phyloP scores from a whole-genome alignment of 139 green algal species.

The Nannochloris sp. region DNA sequence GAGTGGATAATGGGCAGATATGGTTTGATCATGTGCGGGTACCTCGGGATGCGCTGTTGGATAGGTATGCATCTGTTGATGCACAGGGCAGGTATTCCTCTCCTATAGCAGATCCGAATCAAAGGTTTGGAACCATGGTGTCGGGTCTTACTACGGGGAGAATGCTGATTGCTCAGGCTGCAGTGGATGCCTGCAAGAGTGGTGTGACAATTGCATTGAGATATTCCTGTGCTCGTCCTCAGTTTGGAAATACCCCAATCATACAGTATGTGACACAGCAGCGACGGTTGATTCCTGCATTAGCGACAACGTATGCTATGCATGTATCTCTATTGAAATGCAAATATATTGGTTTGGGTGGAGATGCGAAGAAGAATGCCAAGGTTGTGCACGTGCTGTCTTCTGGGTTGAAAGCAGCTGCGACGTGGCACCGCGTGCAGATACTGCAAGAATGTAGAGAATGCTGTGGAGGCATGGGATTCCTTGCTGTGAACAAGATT shows the following conservation, averaged over 20 bases:
- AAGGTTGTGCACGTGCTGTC: constrained; percentile 76
- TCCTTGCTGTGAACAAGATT: constrained; percentile 76
- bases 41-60: constrained; percentile 51
- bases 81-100: constrained; percentile 37
- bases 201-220: constrained; percentile 70
- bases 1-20: constrained; percentile 82
- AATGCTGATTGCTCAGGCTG: constrained; percentile 71
- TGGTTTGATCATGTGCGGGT: constrained; percentile 72
- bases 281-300: constrained; percentile 62
- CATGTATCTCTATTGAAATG: constrained; percentile 57
- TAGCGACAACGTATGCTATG: constrained; percentile 72
- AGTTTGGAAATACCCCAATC: constrained; percentile 68
- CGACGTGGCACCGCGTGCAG: constrained; percentile 68
- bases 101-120: constrained; percentile 44
- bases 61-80: constrained; percentile 42
- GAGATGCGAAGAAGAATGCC: constrained; percentile 19
- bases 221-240: constrained; percentile 56
- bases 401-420: constrained; percentile 73
- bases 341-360: constrained; percentile 39
- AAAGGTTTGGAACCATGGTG: constrained; percentile 78
- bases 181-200: constrained; percentile 68
- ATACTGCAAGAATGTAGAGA: constrained; percentile 69
- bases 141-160: constrained; percentile 42
- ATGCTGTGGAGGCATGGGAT: constrained; percentile 74
- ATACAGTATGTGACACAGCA: constrained; percentile 84